Base-by-base conservation (phyloP, 257 asterid species). In the Gentiana straminea region DNA sequence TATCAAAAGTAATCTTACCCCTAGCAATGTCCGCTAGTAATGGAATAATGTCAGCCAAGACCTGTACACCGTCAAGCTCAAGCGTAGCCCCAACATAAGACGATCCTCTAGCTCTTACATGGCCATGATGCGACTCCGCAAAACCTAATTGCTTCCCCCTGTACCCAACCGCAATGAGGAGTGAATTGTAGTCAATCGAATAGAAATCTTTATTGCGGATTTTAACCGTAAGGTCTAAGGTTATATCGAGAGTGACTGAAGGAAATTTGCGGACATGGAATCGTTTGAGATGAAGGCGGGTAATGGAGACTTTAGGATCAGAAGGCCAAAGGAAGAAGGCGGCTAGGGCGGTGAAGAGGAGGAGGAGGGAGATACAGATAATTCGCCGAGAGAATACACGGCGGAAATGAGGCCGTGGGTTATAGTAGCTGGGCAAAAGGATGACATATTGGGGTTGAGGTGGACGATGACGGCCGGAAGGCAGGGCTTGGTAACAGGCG, bases 21-120 rank as follows among this genome's bases (percentile, higher is more conserved):
- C 49, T 77, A 0, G 84, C 79, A 66, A 88, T 68, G 50, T 92
- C 99, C 74, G 76, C 92, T 47, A 88, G 57, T 78, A 92, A 66
- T 48, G 68, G 64, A 61, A 83, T 5, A 51, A 80, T 83, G 51
- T 88, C 94, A 38, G 77, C 72, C 64, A 88, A 50, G 12, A 92
- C 59, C 72, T 84, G 80, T 35, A 79, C 84, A 9, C 77, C 79
- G 4, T 77, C 80, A 53, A 92, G 86, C 73, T 60, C 73, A 63
- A 92, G 76, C 70, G 94, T 83, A 56, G 97, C 97, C 66, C 88
- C 76, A 38, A 82, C 68, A 52, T 83, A 92, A 39, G 95, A 78
- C 5, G 81, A 62, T 2, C 68, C 77, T 46, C 89, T 90, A 48
- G 85, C 81, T 65, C 51, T 65, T 13, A 88, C 60, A 7, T 51